Evolutionary conservation across 1,139 yeast species (phyloP).

Genomic region (Scheffersomyces titani): DNA sequence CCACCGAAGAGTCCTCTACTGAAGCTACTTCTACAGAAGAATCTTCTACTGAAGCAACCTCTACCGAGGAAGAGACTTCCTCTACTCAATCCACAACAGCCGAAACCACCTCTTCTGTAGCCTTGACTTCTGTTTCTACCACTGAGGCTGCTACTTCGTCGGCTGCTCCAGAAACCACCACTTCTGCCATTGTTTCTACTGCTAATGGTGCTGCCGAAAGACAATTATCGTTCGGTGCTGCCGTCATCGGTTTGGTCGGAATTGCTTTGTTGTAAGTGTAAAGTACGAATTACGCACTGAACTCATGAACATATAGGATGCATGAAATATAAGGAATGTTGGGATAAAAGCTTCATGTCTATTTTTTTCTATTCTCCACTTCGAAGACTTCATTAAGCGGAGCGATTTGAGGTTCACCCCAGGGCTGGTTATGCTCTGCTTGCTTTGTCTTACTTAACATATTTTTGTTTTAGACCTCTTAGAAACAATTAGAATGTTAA

Average conservation of each 20-base stretch:
- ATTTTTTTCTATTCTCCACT: background rate
- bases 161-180: slow-evolving; percentile 4
- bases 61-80: slow-evolving; percentile 13
- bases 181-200: slow-evolving; percentile 5
- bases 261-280: slow-evolving; percentile 17
- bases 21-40: slow-evolving; percentile 12
- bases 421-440: background rate
- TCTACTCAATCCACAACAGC: slow-evolving; percentile 14
- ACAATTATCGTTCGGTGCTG: slow-evolving; percentile 18
- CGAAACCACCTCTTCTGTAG: slow-evolving; percentile 6
- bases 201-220: slow-evolving; percentile 11
- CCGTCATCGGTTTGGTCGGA: slow-evolving; percentile 18
- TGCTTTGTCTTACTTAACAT: background rate
- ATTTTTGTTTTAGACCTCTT: background rate
- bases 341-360: background rate
- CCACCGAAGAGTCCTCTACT: slow-evolving; percentile 16
- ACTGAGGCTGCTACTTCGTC: slow-evolving; percentile 7
- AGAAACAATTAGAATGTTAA: background rate
- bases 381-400: background rate
- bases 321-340: background rate
- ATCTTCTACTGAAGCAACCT: slow-evolving; percentile 17
- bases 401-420: background rate
- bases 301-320: background rate
- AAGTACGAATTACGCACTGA: background rate
- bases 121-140: slow-evolving; percentile 4